Conservation (phyloP, 2,329 filamentous ascomycete species). For the Bipolaris zeicola region DNA sequence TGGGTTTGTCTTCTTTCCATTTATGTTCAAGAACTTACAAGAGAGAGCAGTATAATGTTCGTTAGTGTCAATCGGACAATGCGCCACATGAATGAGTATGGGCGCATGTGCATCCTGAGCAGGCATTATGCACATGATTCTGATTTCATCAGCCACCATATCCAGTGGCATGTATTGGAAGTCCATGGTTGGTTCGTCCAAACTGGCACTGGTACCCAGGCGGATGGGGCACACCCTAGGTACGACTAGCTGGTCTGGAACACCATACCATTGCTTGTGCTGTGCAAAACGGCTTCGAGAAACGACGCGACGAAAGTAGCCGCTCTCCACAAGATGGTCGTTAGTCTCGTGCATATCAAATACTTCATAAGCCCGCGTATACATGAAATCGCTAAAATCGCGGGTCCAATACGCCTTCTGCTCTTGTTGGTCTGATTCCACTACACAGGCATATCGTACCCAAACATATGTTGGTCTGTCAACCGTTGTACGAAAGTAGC, state of each 20-base stretch:
- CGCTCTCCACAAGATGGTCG: conserved; percentile 4
- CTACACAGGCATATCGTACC: conserved; percentile 2
- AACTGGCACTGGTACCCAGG: background rate
- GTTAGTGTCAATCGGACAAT: background rate
- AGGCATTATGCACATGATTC: conserved; percentile 15
- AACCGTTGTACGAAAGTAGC: background rate
- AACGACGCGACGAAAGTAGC: background rate
- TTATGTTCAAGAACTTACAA: background rate
- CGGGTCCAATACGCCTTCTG: conserved; percentile 10
- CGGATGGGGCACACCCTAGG: background rate
- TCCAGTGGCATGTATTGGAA: conserved; percentile 17
- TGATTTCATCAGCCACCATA: conserved; percentile 10
- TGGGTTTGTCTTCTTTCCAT: background rate
- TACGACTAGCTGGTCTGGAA: background rate
- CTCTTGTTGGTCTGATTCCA: background rate
- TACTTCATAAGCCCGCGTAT: conserved; percentile 1
- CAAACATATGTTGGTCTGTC: background rate
- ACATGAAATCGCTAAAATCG: conserved; percentile 13
- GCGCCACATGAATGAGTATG: conserved; percentile 1
- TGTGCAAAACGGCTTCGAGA: background rate
- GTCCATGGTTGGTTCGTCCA: background rate
- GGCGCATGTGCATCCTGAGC: conserved; percentile 3
- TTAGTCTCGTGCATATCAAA: conserved; percentile 16
- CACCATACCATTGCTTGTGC: background rate
- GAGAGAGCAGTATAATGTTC: background rate